Percentiles rank a stretch among this genome's conserved stretches.
Evolutionary conservation across 371 early-diverging fungal genomes (phyloP).

Genomic region (Mortierella sp.): DNA sequence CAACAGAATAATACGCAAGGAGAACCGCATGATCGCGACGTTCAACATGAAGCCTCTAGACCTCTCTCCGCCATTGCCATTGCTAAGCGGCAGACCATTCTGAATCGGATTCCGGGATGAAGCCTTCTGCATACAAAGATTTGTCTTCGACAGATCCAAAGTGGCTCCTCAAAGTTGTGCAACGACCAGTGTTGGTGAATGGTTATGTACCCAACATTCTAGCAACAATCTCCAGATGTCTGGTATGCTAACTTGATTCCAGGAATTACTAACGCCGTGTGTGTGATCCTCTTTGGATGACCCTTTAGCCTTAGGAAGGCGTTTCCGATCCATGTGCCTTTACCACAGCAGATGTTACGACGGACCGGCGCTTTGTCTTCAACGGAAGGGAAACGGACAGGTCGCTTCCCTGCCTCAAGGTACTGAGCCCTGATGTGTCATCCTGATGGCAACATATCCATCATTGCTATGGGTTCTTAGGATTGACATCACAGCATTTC

Average conservation of each 20-base stretch:
- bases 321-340: conserved; percentile 89
- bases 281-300: no score
- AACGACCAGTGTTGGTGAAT: conserved; percentile 68
- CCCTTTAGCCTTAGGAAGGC: conserved; percentile 75
- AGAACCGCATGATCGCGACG: conserved; percentile 95
- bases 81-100: conserved; percentile 60
- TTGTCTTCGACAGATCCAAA: conserved; percentile 91
- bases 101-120: conserved; percentile 94
- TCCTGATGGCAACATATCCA: no score
- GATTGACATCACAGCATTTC: background rate
- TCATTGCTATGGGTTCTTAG: background rate
- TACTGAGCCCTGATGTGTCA: conserved; percentile 39
- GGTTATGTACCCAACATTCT: conserved; percentile 57
- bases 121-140: conserved; percentile 88
- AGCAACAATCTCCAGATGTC: no score
- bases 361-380: conserved; percentile 72
- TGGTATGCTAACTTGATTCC: no score
- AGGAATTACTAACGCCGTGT: no score
- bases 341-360: conserved; percentile 68
- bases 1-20: conserved; percentile 95
- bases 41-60: conserved; percentile 93
- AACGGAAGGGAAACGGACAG: conserved; percentile 97
- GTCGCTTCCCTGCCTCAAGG: conserved; percentile 94
- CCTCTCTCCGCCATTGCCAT: conserved; percentile 74
- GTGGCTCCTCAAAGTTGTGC: conserved; percentile 75